phyloP scores from a whole-genome alignment of 805 yeast species.

The Teunomyces tritomae region DNA sequence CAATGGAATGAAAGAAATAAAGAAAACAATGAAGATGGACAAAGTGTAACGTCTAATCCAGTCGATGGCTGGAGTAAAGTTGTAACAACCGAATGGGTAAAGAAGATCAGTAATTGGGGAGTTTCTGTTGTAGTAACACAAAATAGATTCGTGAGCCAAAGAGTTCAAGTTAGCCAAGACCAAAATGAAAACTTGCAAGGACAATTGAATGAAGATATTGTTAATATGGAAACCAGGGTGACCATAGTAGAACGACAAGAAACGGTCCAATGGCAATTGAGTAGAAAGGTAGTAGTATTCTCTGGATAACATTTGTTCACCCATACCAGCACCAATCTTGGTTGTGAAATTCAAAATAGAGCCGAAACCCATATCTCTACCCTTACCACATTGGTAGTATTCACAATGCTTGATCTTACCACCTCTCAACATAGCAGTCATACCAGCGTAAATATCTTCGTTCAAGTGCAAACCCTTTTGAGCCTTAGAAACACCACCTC shows the following conservation, averaged over 20 bases:
- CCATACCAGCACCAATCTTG: conserved; percentile 92
- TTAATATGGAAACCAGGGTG: conserved; percentile 86
- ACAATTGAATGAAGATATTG: conserved; percentile 72
- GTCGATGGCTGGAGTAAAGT: conserved; percentile 68
- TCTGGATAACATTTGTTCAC: conserved; percentile 83
- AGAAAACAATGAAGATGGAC: conserved; percentile 79
- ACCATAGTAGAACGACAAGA: conserved; percentile 80
- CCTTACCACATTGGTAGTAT: conserved; percentile 87
- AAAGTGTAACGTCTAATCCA: conserved; percentile 81
- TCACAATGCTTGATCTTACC: conserved; percentile 87
- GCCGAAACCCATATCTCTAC: conserved; percentile 85
- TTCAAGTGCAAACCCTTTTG: conserved; percentile 83
- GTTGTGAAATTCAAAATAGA: conserved; percentile 83
- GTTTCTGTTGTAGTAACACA: conserved; percentile 65
- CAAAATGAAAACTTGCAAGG: conserved; percentile 69
- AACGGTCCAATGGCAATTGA: conserved; percentile 75
- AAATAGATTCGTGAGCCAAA: conserved; percentile 67
- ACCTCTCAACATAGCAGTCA: conserved; percentile 79
- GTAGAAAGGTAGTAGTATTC: conserved; percentile 82
- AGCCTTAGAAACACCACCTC: conserved; percentile 88
- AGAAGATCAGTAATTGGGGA: conserved; percentile 65
- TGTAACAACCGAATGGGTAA: conserved; percentile 71
- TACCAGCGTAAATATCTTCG: conserved; percentile 88
- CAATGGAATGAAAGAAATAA: conserved; percentile 76
- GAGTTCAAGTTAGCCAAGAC: conserved; percentile 69